Evolutionary conservation across 208 protist genomes (phyloP).

Genomic region (Trypanosoma platydactyli): DNA sequence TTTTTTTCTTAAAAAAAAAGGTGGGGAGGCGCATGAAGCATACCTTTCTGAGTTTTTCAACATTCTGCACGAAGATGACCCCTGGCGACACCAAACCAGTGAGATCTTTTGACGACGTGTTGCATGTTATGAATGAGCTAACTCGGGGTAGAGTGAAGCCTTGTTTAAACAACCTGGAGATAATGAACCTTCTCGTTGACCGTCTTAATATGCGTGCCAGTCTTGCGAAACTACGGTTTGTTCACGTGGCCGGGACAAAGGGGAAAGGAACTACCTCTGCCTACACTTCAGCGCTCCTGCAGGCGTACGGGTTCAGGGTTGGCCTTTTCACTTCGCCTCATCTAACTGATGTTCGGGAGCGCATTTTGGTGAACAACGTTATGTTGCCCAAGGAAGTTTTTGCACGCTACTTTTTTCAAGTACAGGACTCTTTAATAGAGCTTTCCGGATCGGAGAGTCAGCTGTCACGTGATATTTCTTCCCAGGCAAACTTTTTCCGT

Average conservation of each 20-base stretch:
- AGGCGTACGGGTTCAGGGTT: slow-evolving; percentile 80
- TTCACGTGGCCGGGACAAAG: slow-evolving; percentile 93
- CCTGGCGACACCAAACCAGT: background rate
- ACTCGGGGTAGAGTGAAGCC: slow-evolving; percentile 38
- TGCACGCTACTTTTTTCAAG: slow-evolving; percentile 73
- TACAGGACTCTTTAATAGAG: slow-evolving; percentile 54
- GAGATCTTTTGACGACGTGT: slow-evolving; percentile 68
- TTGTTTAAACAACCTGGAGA: slow-evolving; percentile 89
- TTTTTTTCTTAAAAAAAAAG: too few relatives aligned
- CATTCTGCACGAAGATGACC: background rate
- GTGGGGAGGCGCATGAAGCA: background rate
- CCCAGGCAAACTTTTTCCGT: slow-evolving; percentile 72
- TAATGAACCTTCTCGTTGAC: slow-evolving; percentile 58
- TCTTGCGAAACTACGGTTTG: slow-evolving; percentile 92
- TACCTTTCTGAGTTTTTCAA: background rate
- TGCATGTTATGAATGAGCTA: slow-evolving; percentile 52
- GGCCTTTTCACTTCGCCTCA: slow-evolving; percentile 93
- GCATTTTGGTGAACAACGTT: slow-evolving; percentile 77
- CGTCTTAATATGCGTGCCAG: slow-evolving; percentile 92
- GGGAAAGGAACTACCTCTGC: slow-evolving; percentile 89
- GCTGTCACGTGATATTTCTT: slow-evolving; percentile 46
- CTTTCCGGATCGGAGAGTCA: slow-evolving; percentile 60
- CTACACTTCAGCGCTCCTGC: slow-evolving; percentile 80
- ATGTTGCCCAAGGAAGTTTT: slow-evolving; percentile 68
- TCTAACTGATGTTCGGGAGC: slow-evolving; percentile 83